Percentiles rank a stretch among this genome's conserved stretches.
Evolutionary conservation across 768 basidiomycete species (phyloP).

Genomic region (Guyanaporus albipodus): DNA sequence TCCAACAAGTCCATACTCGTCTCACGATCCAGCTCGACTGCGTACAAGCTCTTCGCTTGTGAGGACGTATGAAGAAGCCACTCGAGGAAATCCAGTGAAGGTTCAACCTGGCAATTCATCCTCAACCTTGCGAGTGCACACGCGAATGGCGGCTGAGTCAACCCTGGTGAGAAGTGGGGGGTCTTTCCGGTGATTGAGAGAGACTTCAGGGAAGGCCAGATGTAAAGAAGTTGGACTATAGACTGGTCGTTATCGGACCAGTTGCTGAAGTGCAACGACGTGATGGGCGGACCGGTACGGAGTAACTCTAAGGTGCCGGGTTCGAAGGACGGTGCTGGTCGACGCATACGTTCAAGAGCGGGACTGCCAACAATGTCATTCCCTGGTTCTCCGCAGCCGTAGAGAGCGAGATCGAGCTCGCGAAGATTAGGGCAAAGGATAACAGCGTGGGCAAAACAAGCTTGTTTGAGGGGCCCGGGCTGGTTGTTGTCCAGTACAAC

Average conservation of each 20-base stretch:
- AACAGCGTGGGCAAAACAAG: constrained; percentile 56
- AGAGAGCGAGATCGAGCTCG: constrained; percentile 54
- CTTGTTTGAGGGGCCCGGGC: constrained; percentile 51
- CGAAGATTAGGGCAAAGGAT: constrained; percentile 56
- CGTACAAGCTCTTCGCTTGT: constrained; percentile 39
- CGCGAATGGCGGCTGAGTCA: constrained; percentile 38
- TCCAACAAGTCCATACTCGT: constrained; percentile 54
- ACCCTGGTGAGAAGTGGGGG: constrained; percentile 44
- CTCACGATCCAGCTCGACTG: constrained; percentile 58
- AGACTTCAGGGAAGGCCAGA: constrained; percentile 56
- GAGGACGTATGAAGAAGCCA: constrained; percentile 66
- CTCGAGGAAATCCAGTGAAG: constrained; percentile 57
- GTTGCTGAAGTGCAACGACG: constrained; percentile 58
- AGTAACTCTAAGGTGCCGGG: constrained; percentile 48
- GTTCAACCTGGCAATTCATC: constrained; percentile 63
- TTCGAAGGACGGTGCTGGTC: constrained; percentile 53
- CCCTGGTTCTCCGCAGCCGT: constrained; percentile 51
- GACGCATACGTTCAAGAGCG: constrained; percentile 43
- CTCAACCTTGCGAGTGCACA: constrained; percentile 49
- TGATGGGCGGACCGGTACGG: constrained; percentile 49
- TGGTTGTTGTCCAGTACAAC: constrained; percentile 67
- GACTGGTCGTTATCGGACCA: constrained; percentile 62
- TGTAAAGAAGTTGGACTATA: constrained; percentile 57
- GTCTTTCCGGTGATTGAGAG: constrained; percentile 58
- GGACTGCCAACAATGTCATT: constrained; percentile 48